phyloP scores from a whole-genome alignment of 2,329 filamentous ascomycete species.

The Xylariaceae sp. region DNA sequence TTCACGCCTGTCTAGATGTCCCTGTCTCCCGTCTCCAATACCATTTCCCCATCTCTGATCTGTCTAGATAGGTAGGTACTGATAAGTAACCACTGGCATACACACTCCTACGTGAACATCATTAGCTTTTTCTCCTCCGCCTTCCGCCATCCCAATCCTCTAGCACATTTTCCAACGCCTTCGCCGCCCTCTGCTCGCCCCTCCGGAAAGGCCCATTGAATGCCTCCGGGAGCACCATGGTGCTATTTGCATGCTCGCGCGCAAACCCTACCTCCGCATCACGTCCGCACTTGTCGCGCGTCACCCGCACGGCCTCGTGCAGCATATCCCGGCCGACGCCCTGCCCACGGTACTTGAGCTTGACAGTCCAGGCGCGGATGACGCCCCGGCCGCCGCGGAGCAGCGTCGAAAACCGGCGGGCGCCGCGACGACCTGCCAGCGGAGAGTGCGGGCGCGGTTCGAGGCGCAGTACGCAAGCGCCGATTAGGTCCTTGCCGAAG shows the following conservation, averaged over 20 bases:
- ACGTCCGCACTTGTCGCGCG: constrained; percentile 64
- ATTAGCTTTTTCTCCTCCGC: constrained; percentile 5
- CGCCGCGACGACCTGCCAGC: not conserved
- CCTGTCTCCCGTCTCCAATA: not conserved
- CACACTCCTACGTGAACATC: not conserved
- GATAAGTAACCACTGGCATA: no score
- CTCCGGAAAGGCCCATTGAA: constrained; percentile 60
- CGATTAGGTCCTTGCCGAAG: constrained; percentile 62
- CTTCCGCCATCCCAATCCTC: constrained; percentile 37
- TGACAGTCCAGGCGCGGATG: constrained; percentile 80
- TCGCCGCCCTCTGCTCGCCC: constrained; percentile 54
- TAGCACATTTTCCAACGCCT: constrained; percentile 47
- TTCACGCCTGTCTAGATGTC: not conserved
- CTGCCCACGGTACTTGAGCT: constrained; percentile 61
- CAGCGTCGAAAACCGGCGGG: not conserved
- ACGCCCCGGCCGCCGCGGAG: constrained; percentile 60
- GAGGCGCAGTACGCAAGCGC: constrained; percentile 64
- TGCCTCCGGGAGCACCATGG: constrained; percentile 54
- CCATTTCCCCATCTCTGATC: not conserved
- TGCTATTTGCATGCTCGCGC: constrained; percentile 70
- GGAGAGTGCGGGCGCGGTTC: constrained; percentile 33
- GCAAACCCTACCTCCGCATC: constrained; percentile 69
- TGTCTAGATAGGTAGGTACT: no score
- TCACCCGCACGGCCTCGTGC: constrained; percentile 65
- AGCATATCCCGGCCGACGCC: constrained; percentile 72